Evolutionary conservation across 2,329 filamentous ascomycete genomes (phyloP), one percentile per base, ranked within the genome.

Genomic region (Pseudopithomyces maydicus): DNA sequence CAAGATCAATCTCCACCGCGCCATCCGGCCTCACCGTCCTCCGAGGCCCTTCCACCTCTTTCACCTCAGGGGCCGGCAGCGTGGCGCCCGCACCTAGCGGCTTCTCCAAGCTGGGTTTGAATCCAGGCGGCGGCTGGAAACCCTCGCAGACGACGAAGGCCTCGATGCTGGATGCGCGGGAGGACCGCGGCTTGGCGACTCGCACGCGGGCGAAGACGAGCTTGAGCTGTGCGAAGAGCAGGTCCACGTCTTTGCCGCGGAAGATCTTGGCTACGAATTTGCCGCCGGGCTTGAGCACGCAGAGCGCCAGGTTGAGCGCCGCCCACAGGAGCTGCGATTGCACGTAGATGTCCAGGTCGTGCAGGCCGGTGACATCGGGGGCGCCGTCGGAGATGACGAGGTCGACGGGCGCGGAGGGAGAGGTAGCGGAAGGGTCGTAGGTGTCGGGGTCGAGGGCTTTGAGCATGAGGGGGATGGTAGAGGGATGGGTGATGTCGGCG

Each of bases 221-320:
- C 74, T 93, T 95, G 52, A 99, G 84, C 75, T 99, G 95, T 1
- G 92, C 92, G 72, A 95, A 98, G 8, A 99, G 85, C 22, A 98
- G 81, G 72, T 98, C 95, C n/a, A 98, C 93, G 69, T 98, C 95
- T 66, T 92, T 89, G 15, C 91, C 93, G 15, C 95, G 83, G 80
- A 99, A 99, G 59, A 99, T 97, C 81, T 99, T 99, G 57, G 95
- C 95, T 7, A 99, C 94, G 68, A 99, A 99, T 71, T 92, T 96
- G 61, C 95, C 95, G 42, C 95, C 95, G 0, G 93, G 93, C 57
- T 90, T 90, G 20, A 99, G 85, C 12, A 99, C 92, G 72, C 94
- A 96, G 12, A 97, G 86, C 0, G 95, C 92, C 2, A 99, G 86
- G 74, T 97, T 97, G 19, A 99, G 85, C 0, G 95, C 95, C 0